A percentile compares a stretch with the other conserved stretches of the same genome.
Evolutionary conservation across 1,284 basidiomycete species (phyloP).

Genomic region (Peniophora sp.): DNA sequence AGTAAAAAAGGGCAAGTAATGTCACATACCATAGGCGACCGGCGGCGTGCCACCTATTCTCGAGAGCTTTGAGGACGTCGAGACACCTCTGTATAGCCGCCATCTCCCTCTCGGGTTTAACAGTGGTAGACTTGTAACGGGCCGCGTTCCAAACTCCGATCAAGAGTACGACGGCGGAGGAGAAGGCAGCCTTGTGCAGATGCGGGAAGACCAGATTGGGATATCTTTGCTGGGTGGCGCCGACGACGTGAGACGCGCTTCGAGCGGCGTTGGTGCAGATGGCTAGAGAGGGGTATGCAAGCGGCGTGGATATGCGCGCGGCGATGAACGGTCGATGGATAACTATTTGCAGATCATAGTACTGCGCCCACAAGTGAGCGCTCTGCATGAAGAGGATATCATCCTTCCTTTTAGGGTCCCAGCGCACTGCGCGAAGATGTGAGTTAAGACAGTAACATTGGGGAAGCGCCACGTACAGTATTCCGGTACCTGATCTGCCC

Average conservation of each 20-base stretch:
- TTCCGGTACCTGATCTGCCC: conserved; percentile 51
- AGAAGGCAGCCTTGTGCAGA: conserved; percentile 39
- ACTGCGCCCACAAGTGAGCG: conserved; percentile 42
- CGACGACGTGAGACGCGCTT: not conserved
- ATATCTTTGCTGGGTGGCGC: not conserved
- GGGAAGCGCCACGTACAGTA: conserved; percentile 25
- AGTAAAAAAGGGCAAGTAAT: not conserved
- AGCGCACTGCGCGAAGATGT: conserved; percentile 30
- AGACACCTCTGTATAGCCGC: conserved; percentile 65
- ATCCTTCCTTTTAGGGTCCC: conserved; percentile 44
- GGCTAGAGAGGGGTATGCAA: conserved; percentile 45
- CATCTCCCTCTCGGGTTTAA: conserved; percentile 53
- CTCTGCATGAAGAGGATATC: conserved; percentile 42
- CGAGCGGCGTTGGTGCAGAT: conserved; percentile 53
- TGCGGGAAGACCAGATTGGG: not conserved
- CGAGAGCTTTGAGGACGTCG: conserved; percentile 44
- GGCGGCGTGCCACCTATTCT: conserved; percentile 38
- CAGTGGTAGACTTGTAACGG: conserved; percentile 37
- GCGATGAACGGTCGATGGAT: conserved; percentile 58
- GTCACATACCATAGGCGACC: conserved; percentile 31
- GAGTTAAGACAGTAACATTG: not conserved
- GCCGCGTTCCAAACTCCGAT: conserved; percentile 69
- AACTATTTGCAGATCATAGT: conserved; percentile 47
- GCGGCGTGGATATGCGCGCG: conserved; percentile 28
- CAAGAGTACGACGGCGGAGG: conserved; percentile 60